Evolutionary conservation across 192 early-diverging fungal genomes (phyloP).

Genomic region (Backusella australiensis): DNA sequence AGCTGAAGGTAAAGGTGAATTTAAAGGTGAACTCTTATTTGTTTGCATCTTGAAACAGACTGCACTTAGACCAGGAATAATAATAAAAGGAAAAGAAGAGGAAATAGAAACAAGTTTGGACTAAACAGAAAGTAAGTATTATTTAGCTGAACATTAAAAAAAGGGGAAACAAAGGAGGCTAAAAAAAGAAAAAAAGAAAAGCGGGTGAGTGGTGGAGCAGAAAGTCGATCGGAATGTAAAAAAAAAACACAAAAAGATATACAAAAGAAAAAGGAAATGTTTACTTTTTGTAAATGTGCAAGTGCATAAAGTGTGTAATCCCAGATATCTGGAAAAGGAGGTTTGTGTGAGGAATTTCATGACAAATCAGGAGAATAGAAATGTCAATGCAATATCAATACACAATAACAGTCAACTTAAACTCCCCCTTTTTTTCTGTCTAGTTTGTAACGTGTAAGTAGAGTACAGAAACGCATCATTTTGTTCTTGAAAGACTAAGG

Average conservation of each 20-base stretch:
- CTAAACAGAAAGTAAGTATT: not conserved
- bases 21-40: not conserved
- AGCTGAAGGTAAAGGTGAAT: constrained; percentile 4
- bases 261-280: not conserved
- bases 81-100: not conserved
- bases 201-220: not conserved
- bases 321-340: constrained; percentile 1
- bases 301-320: not conserved
- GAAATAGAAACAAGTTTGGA: not conserved
- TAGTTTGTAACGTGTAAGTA: not conserved
- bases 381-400: not conserved
- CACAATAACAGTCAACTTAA: not conserved
- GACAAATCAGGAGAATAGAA: not conserved
- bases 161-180: not conserved
- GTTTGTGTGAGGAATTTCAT: not conserved
- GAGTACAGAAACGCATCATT: not conserved
- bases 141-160: not conserved
- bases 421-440: not conserved
- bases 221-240: not conserved
- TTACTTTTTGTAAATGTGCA: not conserved
- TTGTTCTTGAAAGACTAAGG: not conserved
- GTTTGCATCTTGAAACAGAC: not conserved
- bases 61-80: not conserved
- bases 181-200: constrained; percentile 7
- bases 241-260: not conserved